phyloP scores from a whole-genome alignment of 2,329 filamentous ascomycete species.

The Mollisiaceae sp. region DNA sequence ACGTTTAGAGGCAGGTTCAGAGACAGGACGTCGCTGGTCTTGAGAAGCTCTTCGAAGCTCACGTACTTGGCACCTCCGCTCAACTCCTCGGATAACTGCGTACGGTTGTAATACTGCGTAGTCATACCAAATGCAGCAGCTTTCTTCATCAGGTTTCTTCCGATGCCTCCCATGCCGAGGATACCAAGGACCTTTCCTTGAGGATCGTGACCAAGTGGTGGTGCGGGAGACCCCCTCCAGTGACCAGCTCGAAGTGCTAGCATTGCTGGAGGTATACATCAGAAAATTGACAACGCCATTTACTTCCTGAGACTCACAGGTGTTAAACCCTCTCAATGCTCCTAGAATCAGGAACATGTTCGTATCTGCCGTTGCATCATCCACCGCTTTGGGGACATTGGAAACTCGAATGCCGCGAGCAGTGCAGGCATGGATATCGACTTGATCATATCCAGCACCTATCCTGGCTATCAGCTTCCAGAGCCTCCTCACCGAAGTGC shows the following conservation, averaged over 20 bases:
- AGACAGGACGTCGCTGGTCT: constrained; percentile 75
- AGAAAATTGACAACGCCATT: background rate
- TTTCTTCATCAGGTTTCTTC: constrained; percentile 76
- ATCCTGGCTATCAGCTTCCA: constrained; percentile 5
- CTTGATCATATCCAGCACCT: constrained; percentile 86
- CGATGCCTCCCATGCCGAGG: constrained; percentile 86
- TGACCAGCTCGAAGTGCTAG: constrained; percentile 65
- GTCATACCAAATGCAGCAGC: constrained; percentile 77
- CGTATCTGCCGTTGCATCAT: constrained; percentile 83
- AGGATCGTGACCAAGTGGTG: constrained; percentile 74
- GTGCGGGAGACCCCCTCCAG: constrained; percentile 66
- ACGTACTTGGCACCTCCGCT: constrained; percentile 68
- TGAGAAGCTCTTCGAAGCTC: constrained; percentile 73
- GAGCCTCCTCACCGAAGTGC: background rate
- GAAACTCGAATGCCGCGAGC: constrained; percentile 71
- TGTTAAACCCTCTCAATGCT: constrained; percentile 75
- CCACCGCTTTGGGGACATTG: constrained; percentile 80
- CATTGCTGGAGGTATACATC: constrained; percentile 53
- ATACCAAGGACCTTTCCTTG: constrained; percentile 81
- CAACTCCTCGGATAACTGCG: constrained; percentile 59
- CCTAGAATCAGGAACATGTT: constrained; percentile 83
- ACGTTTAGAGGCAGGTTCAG: constrained; percentile 84
- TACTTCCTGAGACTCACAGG: constrained; percentile 42
- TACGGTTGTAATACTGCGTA: constrained; percentile 77
- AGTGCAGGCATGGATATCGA: constrained; percentile 76